These are phyloP conservation scores for Alternaria ventricosa DNA, from an alignment of 2,329 filamentous ascomycete species.

Conservation along the genomic window DNA sequence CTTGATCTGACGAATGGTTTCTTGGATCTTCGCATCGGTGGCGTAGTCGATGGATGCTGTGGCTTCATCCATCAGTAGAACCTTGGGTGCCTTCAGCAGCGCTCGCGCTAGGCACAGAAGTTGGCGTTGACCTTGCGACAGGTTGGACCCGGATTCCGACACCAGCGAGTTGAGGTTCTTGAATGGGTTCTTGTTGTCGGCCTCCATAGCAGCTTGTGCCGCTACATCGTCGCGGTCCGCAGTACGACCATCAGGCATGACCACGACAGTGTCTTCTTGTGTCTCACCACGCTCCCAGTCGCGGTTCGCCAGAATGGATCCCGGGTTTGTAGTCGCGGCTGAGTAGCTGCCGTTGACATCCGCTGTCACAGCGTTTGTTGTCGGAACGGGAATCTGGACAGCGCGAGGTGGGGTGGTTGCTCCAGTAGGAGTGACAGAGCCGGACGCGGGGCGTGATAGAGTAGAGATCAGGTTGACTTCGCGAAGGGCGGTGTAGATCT, in stretches of 20 bases:
- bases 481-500: constrained; percentile 85
- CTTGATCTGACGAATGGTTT: constrained; percentile 89
- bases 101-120: constrained; percentile 92
- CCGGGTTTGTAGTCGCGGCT: constrained; percentile 41
- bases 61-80: constrained; percentile 99
- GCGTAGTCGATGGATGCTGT: constrained; percentile 97
- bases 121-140: constrained; percentile 95
- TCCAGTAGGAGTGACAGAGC: constrained; percentile 28
- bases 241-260: constrained; percentile 36
- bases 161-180: constrained; percentile 82
- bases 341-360: constrained; percentile 37
- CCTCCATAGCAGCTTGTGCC: constrained; percentile 44
- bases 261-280: constrained; percentile 39
- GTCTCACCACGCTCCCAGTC: constrained; percentile 37
- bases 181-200: constrained; percentile 94
- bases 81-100: constrained; percentile 86
- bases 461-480: constrained; percentile 81
- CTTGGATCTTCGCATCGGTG: constrained; percentile 95
- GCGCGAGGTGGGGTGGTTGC: constrained; percentile 27
- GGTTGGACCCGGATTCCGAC: constrained; percentile 88
- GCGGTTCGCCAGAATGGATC: constrained; percentile 40
- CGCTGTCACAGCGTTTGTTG: constrained; percentile 29
- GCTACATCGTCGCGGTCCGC: constrained; percentile 36
- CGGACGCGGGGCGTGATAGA: constrained; percentile 49
- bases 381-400: constrained; percentile 44